A percentile compares a stretch with the other conserved stretches of the same genome.
phyloP scores from a whole-genome alignment of 2,329 filamentous ascomycete species.

The Exophiala calicioides region DNA sequence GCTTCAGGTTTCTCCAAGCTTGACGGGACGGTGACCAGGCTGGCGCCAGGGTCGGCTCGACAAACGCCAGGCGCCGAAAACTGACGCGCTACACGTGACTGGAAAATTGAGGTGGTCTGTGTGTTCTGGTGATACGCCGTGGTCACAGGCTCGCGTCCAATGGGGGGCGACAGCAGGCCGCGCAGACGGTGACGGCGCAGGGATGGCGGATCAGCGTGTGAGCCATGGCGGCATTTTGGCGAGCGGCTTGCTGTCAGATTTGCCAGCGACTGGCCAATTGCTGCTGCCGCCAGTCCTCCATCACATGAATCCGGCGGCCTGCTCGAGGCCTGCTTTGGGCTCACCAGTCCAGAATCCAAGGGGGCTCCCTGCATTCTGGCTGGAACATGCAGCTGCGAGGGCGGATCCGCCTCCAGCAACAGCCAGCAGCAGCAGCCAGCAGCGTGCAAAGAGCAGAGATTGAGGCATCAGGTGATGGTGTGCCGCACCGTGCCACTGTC shows the following conservation, averaged over 20 bases:
- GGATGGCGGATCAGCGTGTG: background rate
- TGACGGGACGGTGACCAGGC: background rate
- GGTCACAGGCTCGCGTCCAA: conserved; percentile 16
- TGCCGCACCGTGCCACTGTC: too few species aligned
- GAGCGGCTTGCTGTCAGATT: conserved; percentile 13
- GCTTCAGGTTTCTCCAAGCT: too few species aligned
- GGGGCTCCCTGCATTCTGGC: conserved; percentile 3
- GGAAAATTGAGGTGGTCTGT: conserved; percentile 2
- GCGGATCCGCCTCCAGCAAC: too few species aligned
- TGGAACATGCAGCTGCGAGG: conserved; percentile 10
- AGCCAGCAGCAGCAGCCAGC: too few species aligned
- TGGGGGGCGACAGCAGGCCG: conserved; percentile 3
- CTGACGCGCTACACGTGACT: conserved; percentile 11
- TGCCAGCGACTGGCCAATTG: conserved; percentile 12
- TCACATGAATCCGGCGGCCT: conserved; percentile 9
- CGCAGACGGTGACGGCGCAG: conserved; percentile 8
- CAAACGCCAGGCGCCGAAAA: conserved; percentile 7
- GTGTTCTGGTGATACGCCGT: conserved; percentile 15
- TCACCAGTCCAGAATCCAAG: conserved; percentile 2
- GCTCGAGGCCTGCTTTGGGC: conserved; percentile 10
- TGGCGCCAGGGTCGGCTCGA: conserved; percentile 8
- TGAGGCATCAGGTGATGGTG: too few species aligned
- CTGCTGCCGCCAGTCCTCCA: conserved; percentile 8
- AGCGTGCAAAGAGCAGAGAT: too few species aligned
- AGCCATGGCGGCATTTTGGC: conserved; percentile 11